These are phyloP conservation scores for Phlyctochytrium arcticum DNA, from an alignment of 192 early-diverging fungal genomes.

Conservation along the genomic window DNA sequence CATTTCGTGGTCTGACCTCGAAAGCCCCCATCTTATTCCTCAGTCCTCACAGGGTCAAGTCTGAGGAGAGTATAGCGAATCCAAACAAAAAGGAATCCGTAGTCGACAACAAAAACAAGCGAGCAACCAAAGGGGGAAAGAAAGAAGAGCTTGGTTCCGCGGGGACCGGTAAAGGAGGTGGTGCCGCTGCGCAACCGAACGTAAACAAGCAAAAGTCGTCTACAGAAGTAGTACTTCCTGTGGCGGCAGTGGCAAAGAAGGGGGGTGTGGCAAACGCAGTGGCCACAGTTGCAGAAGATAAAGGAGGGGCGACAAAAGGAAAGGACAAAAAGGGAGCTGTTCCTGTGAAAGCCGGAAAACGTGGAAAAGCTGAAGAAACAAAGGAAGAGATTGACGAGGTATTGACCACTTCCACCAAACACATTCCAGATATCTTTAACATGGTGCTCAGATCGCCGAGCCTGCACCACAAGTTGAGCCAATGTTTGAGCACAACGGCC, in stretches of 20 bases:
- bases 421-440: neutral
- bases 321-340: conserved; percentile 36
- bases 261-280: conserved; percentile 22
- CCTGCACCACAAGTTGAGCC: conserved; percentile 30
- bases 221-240: conserved; percentile 1
- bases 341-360: conserved; percentile 33
- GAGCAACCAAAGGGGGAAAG: conserved; percentile 11
- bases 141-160: conserved; percentile 1
- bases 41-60: conserved; percentile 18
- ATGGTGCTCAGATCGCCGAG: neutral
- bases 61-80: conserved; percentile 21
- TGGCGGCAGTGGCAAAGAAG: conserved; percentile 19
- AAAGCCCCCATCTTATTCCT: neutral
- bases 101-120: conserved; percentile 24
- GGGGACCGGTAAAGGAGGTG: neutral
- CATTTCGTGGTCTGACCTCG: neutral
- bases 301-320: neutral
- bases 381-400: conserved; percentile 54
- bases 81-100: conserved; percentile 9
- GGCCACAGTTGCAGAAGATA: conserved; percentile 5
- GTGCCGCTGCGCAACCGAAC: neutral
- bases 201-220: conserved; percentile 8
- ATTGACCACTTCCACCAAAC: neutral
- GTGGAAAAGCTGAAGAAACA: conserved; percentile 46
- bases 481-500: conserved; percentile 51